Percentiles rank a stretch among this genome's conserved stretches.
Evolutionary conservation across 2,329 filamentous ascomycete species (phyloP).

Genomic region (Domatiomyces catenatus): DNA sequence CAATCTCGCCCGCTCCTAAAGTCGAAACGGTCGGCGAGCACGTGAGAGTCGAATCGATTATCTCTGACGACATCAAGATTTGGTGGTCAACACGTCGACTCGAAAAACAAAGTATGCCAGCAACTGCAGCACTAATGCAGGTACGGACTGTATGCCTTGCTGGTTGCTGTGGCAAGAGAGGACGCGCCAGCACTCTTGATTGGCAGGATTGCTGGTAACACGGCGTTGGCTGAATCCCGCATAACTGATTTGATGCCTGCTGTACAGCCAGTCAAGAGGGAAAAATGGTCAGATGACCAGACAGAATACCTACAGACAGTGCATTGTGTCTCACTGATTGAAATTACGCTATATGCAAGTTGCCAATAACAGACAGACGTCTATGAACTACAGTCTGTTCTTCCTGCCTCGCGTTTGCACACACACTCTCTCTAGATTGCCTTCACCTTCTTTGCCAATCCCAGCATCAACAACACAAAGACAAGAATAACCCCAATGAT

Average conservation of each 20-base stretch:
- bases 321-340: too few relatives aligned
- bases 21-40: too few relatives aligned
- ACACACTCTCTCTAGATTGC: slow-evolving; percentile 3
- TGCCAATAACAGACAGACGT: too few relatives aligned
- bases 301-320: neutral
- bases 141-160: neutral
- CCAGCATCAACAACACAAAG: slow-evolving; percentile 26
- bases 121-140: neutral
- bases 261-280: too few relatives aligned
- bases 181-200: neutral
- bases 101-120: neutral
- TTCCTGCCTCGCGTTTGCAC: neutral
- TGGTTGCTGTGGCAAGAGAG: neutral
- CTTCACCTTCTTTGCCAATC: slow-evolving; percentile 23
- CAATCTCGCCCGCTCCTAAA: too few relatives aligned
- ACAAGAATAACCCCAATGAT: slow-evolving; percentile 32
- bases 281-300: too few relatives aligned
- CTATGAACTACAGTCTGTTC: neutral
- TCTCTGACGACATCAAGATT: neutral
- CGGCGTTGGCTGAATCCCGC: neutral
- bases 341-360: too few relatives aligned
- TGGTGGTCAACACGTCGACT: neutral
- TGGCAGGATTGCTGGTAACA: neutral
- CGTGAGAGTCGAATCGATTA: neutral
- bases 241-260: neutral